Percentiles rank a stretch among this genome's conserved stretches.
Conservation (phyloP, 2,329 filamentous ascomycete species). For the Niveomyces coronatus region DNA sequence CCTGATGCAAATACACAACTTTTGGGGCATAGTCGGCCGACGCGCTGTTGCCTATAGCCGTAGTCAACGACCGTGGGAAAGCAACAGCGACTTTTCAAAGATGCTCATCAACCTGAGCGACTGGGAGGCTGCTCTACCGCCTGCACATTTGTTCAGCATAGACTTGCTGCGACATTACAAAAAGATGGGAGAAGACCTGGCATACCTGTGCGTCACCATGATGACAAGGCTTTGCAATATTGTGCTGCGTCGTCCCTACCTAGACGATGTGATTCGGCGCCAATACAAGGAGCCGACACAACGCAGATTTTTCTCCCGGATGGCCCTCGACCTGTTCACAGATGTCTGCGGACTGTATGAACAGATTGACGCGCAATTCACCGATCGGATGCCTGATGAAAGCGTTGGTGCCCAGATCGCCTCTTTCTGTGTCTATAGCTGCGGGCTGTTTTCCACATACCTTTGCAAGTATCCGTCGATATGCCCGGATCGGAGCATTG, state of each 20-base stretch:
- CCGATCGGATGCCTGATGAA: conserved; percentile 33
- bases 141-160: conserved; percentile 36
- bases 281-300: conserved; percentile 27
- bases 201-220: conserved; percentile 45
- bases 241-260: conserved; percentile 42
- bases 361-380: conserved; percentile 42
- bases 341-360: conserved; percentile 38
- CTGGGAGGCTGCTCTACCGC: conserved; percentile 39
- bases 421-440: conserved; percentile 45
- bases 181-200: conserved; percentile 37
- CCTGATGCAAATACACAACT: conserved; percentile 43
- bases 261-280: conserved; percentile 36
- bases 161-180: conserved; percentile 35
- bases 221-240: conserved; percentile 47
- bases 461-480: conserved; percentile 40
- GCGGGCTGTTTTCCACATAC: conserved; percentile 41
- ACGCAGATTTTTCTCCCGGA: conserved; percentile 30
- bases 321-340: conserved; percentile 37
- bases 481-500: conserved; percentile 30
- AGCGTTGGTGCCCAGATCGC: conserved; percentile 44
- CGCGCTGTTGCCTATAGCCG: conserved; percentile 35
- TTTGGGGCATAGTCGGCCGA: conserved; percentile 43
- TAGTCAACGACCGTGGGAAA: conserved; percentile 35
- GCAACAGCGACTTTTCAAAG: conserved; percentile 35
- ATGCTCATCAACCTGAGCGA: conserved; percentile 32